Conservation (phyloP, 176 grass and related monocot genomes). For the Dactylis glomerata region DNA sequence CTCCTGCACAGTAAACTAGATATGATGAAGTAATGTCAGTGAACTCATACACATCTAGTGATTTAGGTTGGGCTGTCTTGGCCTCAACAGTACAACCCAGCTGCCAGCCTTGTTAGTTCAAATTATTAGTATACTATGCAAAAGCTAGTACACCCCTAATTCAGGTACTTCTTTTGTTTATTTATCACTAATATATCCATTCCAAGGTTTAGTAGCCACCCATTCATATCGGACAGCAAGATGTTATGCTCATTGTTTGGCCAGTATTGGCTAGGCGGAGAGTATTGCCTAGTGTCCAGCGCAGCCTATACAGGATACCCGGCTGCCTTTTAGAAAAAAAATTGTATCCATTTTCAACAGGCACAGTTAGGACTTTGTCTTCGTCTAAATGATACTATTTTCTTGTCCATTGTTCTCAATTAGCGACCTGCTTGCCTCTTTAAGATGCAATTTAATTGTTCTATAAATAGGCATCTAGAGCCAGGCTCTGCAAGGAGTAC, state of each 20-base stretch:
- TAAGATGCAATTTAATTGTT: not conserved
- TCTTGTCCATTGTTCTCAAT: not conserved
- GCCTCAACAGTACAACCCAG: not conserved
- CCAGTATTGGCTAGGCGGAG: not conserved
- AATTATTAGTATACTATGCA: not conserved
- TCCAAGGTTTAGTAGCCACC: not conserved
- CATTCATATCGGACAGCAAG: not conserved
- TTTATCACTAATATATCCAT: not conserved
- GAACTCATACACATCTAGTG: not conserved
- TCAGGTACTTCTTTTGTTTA: not conserved
- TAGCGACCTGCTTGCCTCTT: not conserved
- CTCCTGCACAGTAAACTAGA: not conserved
- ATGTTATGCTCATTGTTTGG: not conserved
- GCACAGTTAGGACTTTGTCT: not conserved
- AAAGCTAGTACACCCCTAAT: not conserved
- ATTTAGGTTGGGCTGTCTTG: not conserved
- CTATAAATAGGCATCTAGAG: constrained; percentile 70
- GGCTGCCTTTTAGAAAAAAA: not conserved
- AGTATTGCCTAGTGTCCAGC: not conserved
- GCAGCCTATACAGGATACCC: not conserved
- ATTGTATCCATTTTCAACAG: not conserved
- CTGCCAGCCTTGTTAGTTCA: not conserved
- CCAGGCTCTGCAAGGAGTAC: constrained; percentile 91
- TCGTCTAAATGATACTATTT: not conserved
- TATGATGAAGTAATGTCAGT: not conserved